Conservation (phyloP, 2,329 filamentous ascomycete genomes). For the Thielaviopsis euricoi region DNA sequence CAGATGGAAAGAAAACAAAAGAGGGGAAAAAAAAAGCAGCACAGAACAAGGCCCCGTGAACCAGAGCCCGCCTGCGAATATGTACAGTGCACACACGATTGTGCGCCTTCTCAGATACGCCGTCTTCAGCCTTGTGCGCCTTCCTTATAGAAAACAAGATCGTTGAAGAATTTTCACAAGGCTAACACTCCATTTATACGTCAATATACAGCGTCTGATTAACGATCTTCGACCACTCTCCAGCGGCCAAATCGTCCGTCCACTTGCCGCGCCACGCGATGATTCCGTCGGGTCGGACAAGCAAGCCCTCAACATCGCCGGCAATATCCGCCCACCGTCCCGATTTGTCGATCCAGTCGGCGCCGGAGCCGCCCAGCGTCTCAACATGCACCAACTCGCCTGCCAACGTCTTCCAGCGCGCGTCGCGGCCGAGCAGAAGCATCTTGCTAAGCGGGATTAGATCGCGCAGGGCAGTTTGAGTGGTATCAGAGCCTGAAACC, state of each 20-base stretch:
- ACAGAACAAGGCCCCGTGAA: not conserved
- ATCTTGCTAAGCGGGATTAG: slow-evolving; percentile 2
- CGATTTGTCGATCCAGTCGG: not conserved
- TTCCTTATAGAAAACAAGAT: not conserved
- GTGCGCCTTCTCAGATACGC: not conserved
- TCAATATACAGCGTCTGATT: not conserved
- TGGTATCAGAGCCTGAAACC: not conserved
- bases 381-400: not conserved
- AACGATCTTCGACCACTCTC: not conserved
- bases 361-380: not conserved
- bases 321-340: not conserved
- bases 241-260: not conserved
- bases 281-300: slow-evolving; percentile 3
- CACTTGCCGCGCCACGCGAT: slow-evolving; percentile 6
- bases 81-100: not conserved
- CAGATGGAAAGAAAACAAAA: slow-evolving; percentile 2
- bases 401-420: not conserved
- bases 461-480: not conserved
- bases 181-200: not conserved
- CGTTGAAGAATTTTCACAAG: not conserved
- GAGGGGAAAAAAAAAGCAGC: not conserved
- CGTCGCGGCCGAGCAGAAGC: not conserved
- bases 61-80: not conserved
- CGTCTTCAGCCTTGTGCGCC: not conserved
- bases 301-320: not conserved